Base-by-base conservation (phyloP, 495 filamentous ascomycete species). In the Hyaloscypha variabilis region DNA sequence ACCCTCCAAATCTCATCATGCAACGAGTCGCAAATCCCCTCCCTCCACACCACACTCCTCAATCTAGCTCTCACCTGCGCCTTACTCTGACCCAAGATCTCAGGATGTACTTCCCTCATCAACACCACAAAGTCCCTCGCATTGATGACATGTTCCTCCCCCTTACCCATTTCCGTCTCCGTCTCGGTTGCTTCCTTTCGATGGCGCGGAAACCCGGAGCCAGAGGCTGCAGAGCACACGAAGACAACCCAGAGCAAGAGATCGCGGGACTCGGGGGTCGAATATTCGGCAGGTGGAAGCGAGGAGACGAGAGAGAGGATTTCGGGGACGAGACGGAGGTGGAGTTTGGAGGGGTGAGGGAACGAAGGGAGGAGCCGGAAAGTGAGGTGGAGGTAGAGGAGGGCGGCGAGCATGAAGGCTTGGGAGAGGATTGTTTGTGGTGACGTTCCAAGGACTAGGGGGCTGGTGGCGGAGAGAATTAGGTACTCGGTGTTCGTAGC, bases 341-440 rank as follows among this genome's bases (percentile, higher is more conserved):
- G 62, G 21, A 64, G 29, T 23, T 57, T 25, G 8, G 6, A 64
- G 19, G 34, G 14, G 58, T 46, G n/a, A 6, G 53, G 23, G 49
- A 52, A 60, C 17, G 36, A 24, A 6, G 60, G 50, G 24, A 49
- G 36, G 17, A 42, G 26, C 3, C 62, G 52, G 62, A 64, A 49
- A 3, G 36, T 58, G 53, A 64, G 24, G 21, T 64, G 51, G 29
- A 64, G 62, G 34, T 64, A 64, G 62, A 64, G 8, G 62, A 58
- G 52, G 6, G 62, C 10, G 10, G 62, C 24, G 2, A 64, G 36
- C 1, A 31, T 64, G 53, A 64, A 57, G 1, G 39, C 24, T 19
- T 46, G 31, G 11, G 53, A 49, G 10, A 64, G 31, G 3, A 23
- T n/a, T 51, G 49, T 6, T 51, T 51, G 49, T n/a, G 4, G 17